Evolutionary conservation across 345 rosid genomes (phyloP), one percentile per base, ranked within the genome.

Genomic region (Cardamine resedifolia): DNA sequence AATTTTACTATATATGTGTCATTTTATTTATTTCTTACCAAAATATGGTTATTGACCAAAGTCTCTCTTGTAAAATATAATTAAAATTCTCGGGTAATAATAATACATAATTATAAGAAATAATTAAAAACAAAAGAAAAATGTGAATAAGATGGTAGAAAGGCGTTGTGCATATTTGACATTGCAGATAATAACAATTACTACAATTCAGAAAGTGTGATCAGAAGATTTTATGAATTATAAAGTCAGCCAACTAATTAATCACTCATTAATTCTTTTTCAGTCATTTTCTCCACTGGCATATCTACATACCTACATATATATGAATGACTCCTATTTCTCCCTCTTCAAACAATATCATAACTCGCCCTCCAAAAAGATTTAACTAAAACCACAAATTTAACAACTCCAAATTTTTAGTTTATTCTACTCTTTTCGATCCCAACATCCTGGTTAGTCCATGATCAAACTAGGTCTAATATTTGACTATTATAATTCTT

Each of bases 211-310:
- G 31, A 34, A 56, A 55, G 56, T 58, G 28, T 27, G 51, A 73
- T 58, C 21, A 66, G 34, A 66, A 58, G 38, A 66, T 48, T 59
- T 39, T 11, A 51, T 36, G 38, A 50, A 58, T n/a, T 48, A 43
- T 38, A 68, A 50, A 61, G 79, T 60, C 74, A 68, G 69, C 69
- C 69, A 53, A 68, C 58, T 44, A 68, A 75, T 68, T 44, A 75
- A 68, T 68, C 64, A 61, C 58, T 61, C 74, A 43, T 62, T 68
- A 75, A 33, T 66, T 66, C 1, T 14, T 68, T 59, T 60, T 50
- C 26, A 62, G 70, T 61, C 51, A 44, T 68, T 75, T 68, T 62
- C 69, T 36, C 43, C 60, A 74, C 36, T 52, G 36, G 34, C 72
- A 58, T 48, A 55, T 63, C 16, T 55, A 56, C 57, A 21, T 53